phyloP scores from a whole-genome alignment of 2,329 filamentous ascomycete genomes.

The Grosmannia serpens region DNA sequence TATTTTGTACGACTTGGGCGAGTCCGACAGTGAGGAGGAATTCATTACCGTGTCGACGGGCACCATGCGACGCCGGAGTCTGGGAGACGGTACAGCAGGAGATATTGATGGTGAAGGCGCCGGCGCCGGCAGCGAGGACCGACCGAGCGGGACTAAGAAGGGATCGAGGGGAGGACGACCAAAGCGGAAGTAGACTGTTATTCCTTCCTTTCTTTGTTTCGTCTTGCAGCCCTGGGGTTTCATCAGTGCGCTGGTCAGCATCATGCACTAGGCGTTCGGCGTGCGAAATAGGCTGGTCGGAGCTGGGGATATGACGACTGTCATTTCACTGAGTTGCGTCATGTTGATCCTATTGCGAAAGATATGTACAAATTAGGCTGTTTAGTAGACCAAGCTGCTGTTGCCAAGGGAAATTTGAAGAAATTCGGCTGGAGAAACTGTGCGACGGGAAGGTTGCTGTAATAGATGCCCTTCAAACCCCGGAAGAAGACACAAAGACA shows the following conservation, averaged over 20 bases:
- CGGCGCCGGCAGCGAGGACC: conserved; percentile 21
- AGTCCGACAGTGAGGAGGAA: conserved; percentile 94
- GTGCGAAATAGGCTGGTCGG: not conserved
- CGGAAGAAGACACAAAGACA: not conserved
- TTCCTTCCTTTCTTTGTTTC: not conserved
- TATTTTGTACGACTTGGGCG: conserved; percentile 81
- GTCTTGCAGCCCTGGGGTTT: not conserved
- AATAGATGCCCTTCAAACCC: not conserved
- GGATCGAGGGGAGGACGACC: conserved; percentile 29
- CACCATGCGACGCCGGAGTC: conserved; percentile 78
- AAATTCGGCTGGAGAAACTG: not conserved
- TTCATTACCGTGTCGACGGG: conserved; percentile 57
- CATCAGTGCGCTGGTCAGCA: not conserved
- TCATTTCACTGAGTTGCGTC: not conserved
- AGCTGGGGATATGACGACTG: not conserved
- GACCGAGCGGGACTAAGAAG: not conserved
- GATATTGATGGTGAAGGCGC: conserved; percentile 25
- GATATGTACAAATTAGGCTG: not conserved
- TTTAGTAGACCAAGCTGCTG: not conserved
- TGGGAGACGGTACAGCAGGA: conserved; percentile 54
- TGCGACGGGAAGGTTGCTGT: too few relatives aligned
- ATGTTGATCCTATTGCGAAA: not conserved
- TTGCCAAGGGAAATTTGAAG: not conserved
- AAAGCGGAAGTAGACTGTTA: conserved; percentile 13
- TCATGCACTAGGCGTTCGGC: not conserved